These are phyloP conservation scores for Diplotaxis tenuifolia DNA, from an alignment of 345 rosid species.

Conservation along the genomic window DNA sequence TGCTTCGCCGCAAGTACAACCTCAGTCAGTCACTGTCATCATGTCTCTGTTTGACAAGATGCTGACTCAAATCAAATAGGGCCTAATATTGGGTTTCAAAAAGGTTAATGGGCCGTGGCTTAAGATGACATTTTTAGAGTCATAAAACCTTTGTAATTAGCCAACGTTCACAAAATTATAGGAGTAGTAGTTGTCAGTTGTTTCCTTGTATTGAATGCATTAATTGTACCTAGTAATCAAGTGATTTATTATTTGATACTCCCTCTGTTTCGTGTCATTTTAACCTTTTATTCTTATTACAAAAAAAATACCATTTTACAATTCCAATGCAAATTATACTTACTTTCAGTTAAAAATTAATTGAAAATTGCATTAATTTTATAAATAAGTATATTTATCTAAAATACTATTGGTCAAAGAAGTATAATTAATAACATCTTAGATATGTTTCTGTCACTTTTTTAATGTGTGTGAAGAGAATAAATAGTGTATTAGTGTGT, in stretches of 20 bases:
- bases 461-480: too few species aligned
- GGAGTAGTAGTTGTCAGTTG: background rate
- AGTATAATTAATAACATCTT: too few species aligned
- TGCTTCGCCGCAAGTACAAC: constrained; percentile 38
- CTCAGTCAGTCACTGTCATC: constrained; percentile 29
- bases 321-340: too few species aligned
- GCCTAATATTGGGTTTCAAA: background rate
- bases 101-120: background rate
- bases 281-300: too few species aligned
- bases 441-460: too few species aligned
- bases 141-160: background rate
- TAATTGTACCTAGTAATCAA: background rate
- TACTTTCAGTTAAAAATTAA: too few species aligned
- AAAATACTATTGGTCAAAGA: too few species aligned
- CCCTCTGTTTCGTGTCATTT: too few species aligned
- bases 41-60: constrained; percentile 29
- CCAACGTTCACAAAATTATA: background rate
- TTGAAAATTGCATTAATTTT: too few species aligned
- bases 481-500: background rate
- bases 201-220: background rate
- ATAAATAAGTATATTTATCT: too few species aligned
- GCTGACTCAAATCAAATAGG: background rate
- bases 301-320: too few species aligned
- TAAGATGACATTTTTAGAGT: too few species aligned
- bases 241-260: background rate